Conservation (phyloP, 2,329 filamentous ascomycete genomes). For the Cladosporium sphaerospermum region DNA sequence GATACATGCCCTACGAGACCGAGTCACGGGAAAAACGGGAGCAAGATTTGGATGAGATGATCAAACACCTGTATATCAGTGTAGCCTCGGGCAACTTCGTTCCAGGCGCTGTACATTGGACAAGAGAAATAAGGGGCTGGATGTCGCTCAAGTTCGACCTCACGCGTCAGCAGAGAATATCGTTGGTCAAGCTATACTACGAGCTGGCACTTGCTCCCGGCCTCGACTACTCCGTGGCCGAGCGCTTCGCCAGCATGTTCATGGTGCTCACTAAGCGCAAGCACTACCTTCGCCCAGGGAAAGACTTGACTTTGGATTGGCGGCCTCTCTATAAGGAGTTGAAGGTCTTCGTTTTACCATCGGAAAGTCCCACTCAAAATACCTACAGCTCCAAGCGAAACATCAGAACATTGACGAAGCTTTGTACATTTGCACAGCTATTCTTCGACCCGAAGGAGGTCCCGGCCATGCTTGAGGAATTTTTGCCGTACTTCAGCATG, state of each 20-base stretch:
- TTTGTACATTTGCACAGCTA: slow-evolving; percentile 81
- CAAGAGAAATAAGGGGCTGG: slow-evolving; percentile 91
- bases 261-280: slow-evolving; percentile 95
- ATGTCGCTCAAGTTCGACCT: slow-evolving; percentile 96
- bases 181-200: slow-evolving; percentile 86
- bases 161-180: slow-evolving; percentile 73
- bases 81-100: slow-evolving; percentile 90
- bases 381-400: slow-evolving; percentile 52
- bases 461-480: slow-evolving; percentile 57
- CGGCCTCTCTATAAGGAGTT: slow-evolving; percentile 85
- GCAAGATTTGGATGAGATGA: slow-evolving; percentile 73
- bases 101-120: slow-evolving; percentile 93
- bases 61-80: slow-evolving; percentile 89
- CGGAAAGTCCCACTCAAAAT: slow-evolving; percentile 65
- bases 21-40: slow-evolving; percentile 76
- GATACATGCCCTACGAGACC: slow-evolving; percentile 79
- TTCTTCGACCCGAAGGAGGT: slow-evolving; percentile 90
- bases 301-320: slow-evolving; percentile 91
- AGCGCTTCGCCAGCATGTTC: slow-evolving; percentile 95
- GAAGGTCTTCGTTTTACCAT: slow-evolving; percentile 81
- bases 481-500: slow-evolving; percentile 68
- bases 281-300: slow-evolving; percentile 85
- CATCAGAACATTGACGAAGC: slow-evolving; percentile 71
- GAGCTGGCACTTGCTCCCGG: slow-evolving; percentile 87
- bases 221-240: slow-evolving; percentile 71